phyloP scores from a whole-genome alignment of 1,284 basidiomycete genomes.

The Cutaneotrichosporon sp. region DNA sequence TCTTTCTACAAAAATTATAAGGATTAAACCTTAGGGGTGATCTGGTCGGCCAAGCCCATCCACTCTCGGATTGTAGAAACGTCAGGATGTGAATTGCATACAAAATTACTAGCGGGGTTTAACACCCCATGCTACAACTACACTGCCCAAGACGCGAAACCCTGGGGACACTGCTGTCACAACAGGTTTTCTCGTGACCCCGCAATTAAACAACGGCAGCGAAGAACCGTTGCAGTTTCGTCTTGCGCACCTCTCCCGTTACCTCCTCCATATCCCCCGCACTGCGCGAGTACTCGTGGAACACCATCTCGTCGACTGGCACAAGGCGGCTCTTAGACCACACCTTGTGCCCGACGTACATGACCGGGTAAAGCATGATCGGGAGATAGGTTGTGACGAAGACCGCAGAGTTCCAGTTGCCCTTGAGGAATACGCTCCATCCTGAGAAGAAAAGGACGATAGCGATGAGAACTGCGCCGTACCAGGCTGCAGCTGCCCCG shows the following conservation, averaged over 20 bases:
- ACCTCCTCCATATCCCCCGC: not conserved
- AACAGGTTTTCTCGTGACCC: not conserved
- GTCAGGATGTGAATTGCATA: no score
- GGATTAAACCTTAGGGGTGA: no score
- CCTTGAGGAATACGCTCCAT: conserved; percentile 9
- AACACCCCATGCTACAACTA: no score
- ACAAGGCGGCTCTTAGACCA: not conserved
- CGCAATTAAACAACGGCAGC: not conserved
- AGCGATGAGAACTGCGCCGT: not conserved
- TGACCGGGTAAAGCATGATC: conserved; percentile 4
- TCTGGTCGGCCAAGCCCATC: no score
- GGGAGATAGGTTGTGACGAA: conserved; percentile 12
- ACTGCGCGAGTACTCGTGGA: not conserved
- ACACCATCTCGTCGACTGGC: conserved; percentile 4
- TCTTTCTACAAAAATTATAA: no score
- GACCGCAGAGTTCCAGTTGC: not conserved
- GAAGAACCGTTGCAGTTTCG: not conserved
- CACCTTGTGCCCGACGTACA: conserved; percentile 7
- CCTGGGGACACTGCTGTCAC: no score
- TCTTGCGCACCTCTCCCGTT: not conserved
- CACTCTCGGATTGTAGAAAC: no score
- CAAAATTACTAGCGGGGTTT: no score
- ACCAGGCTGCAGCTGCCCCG: not conserved
- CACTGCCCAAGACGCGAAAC: no score
- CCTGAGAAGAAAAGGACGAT: conserved; percentile 10